Evolutionary conservation across 148 eudicot genomes (phyloP), one percentile per base, ranked within the genome.

Genomic region (Beta vulgaris): DNA sequence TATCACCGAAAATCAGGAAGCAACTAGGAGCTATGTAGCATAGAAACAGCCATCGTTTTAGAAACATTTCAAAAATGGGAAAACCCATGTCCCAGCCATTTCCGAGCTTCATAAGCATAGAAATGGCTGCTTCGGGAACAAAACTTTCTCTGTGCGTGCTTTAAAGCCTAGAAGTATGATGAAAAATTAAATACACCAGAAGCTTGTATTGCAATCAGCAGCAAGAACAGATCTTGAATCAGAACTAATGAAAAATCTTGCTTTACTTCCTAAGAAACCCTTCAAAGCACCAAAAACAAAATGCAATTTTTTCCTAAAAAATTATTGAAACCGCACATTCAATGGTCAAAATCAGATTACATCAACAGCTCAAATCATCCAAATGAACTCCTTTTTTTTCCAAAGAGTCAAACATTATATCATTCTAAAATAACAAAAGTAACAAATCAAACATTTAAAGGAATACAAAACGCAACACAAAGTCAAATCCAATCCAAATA

Each of bases 401-500:
- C 19, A 18, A 14, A 25, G 0, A 28, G 29, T 28, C 7, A 7
- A 59, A 2, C 66, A 31, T 61, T 15, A 61, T 61, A 16, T 35
- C 26, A 16, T 35, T 19, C 19, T 4, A 35, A 63, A 26, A 23
- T 9, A 66, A 21, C 69, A 66, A 8, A 66, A 39, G 48, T 26
- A 66, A 42, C 71, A 67, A 42, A 67, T 25, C 12, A 4, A 26
- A 11, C n/a, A 67, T 51, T 53, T 26, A 42, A 39, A 67, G 53
- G 0, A 14, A 14, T n/a, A n/a, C n/a, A 42, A 25, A 67, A 23
- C 14, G 53, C 62, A 3, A 25, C 18, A 19, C 40, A 66, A 36
- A 66, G 71, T 67, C 71, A 67, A 67, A 67, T 67, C 71, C 6
- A 67, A 42, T 67, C 35, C 21, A 40, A 12, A 34, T 37, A 36